These are phyloP conservation scores for Vitellaria paradoxa DNA, from an alignment of 179 eudicot genomes.

Conservation along the genomic window DNA sequence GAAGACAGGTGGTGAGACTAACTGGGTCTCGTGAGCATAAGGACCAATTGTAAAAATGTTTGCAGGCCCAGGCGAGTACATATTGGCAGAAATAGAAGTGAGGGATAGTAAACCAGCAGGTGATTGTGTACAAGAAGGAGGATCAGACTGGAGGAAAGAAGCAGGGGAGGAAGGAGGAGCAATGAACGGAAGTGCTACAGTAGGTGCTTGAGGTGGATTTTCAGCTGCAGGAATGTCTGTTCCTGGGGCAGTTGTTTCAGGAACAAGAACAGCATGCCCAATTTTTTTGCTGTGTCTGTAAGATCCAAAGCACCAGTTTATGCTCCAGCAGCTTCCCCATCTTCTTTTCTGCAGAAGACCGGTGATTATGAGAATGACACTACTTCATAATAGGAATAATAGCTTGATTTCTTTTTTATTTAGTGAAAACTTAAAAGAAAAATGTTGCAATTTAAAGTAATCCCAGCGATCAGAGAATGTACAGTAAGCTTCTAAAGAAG, in stretches of 20 bases:
- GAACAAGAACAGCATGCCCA: constrained; percentile 71
- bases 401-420: not conserved
- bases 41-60: constrained; percentile 86
- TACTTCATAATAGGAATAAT: not conserved
- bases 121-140: constrained; percentile 76
- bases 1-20: constrained; percentile 95
- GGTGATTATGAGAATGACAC: not conserved
- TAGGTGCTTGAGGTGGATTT: constrained; percentile 40
- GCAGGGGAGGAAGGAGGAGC: constrained; percentile 99
- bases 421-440: not conserved
- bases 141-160: constrained; percentile 86
- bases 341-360: constrained; percentile 58
- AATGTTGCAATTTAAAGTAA: constrained; percentile 1
- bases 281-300: constrained; percentile 54
- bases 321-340: constrained; percentile 72
- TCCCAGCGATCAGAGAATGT: not conserved
- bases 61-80: constrained; percentile 85
- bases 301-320: constrained; percentile 73
- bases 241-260: constrained; percentile 48
- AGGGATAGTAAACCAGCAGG: constrained; percentile 66
- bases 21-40: constrained; percentile 86
- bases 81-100: constrained; percentile 51
- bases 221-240: constrained; percentile 34
- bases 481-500: not conserved
- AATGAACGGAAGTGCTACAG: constrained; percentile 51